Evolutionary conservation across 2,329 filamentous ascomycete species (phyloP).

Genomic region (Botrytis squamosa): DNA sequence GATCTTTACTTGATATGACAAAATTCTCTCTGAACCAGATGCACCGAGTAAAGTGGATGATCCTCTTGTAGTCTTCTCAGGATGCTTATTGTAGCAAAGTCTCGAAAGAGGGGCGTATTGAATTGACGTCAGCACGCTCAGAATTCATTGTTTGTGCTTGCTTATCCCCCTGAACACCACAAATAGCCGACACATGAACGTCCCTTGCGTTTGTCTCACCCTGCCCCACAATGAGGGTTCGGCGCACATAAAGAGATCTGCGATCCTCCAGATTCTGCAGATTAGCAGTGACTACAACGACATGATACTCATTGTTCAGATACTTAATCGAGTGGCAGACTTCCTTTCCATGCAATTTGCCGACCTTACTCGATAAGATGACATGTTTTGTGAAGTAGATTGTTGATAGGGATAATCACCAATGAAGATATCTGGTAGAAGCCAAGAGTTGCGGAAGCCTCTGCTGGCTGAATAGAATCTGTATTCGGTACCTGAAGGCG

Average conservation of each 20-base stretch:
- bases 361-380: neutral
- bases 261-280: neutral
- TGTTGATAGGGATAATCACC: neutral
- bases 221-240: neutral
- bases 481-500: neutral
- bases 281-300: neutral
- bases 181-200: conserved; percentile 12
- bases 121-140: neutral
- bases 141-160: neutral
- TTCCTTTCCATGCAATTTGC: neutral
- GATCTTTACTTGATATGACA: neutral
- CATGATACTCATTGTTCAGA: neutral
- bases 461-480: neutral
- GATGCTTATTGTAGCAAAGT: neutral
- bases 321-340: neutral
- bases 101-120: neutral
- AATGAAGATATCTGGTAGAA: neutral
- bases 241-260: neutral
- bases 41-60: neutral
- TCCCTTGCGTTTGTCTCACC: conserved; percentile 9
- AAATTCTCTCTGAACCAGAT: neutral
- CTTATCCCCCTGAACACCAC: neutral
- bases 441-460: neutral
- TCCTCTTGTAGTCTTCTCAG: neutral
- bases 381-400: neutral